Evolutionary conservation across 2,329 filamentous ascomycete species (phyloP).

Genomic region (Calycina herbarum): DNA sequence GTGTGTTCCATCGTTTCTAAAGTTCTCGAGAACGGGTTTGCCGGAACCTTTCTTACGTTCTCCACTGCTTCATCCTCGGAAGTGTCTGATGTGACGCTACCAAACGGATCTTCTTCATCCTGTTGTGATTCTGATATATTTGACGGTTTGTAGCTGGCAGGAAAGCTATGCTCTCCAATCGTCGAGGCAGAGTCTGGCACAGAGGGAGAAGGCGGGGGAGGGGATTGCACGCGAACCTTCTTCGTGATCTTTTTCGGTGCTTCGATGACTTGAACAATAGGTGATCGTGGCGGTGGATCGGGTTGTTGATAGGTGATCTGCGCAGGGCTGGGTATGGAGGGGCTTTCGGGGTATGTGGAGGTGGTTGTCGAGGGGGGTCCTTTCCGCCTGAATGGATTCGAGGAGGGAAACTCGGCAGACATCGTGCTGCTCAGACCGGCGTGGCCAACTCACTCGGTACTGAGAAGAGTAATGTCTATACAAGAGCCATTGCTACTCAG

Average conservation of each 20-base stretch:
- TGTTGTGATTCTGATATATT: conserved; percentile 33
- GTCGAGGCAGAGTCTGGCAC: conserved; percentile 52
- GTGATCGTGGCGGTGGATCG: conserved; percentile 19
- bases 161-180: conserved; percentile 30
- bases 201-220: conserved; percentile 52
- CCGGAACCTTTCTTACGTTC: conserved; percentile 37
- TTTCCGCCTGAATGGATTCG: conserved; percentile 39
- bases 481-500: conserved; percentile 5
- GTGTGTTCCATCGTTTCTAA: conserved; percentile 50
- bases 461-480: not conserved
- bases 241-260: conserved; percentile 44
- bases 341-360: conserved; percentile 20
- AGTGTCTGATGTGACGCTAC: conserved; percentile 35
- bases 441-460: conserved; percentile 4
- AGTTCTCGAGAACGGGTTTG: conserved; percentile 59
- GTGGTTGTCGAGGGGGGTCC: conserved; percentile 17
- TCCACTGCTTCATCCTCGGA: conserved; percentile 32
- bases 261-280: conserved; percentile 19
- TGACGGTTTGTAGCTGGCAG: conserved; percentile 27
- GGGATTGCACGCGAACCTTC: conserved; percentile 67
- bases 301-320: conserved; percentile 23
- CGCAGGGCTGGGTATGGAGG: conserved; percentile 18
- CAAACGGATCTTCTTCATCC: conserved; percentile 38
- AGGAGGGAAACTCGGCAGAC: conserved; percentile 34
- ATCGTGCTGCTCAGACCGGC: conserved; percentile 24